phyloP scores from a whole-genome alignment of 805 yeast genomes.

The Candida khao-thaluensis region DNA sequence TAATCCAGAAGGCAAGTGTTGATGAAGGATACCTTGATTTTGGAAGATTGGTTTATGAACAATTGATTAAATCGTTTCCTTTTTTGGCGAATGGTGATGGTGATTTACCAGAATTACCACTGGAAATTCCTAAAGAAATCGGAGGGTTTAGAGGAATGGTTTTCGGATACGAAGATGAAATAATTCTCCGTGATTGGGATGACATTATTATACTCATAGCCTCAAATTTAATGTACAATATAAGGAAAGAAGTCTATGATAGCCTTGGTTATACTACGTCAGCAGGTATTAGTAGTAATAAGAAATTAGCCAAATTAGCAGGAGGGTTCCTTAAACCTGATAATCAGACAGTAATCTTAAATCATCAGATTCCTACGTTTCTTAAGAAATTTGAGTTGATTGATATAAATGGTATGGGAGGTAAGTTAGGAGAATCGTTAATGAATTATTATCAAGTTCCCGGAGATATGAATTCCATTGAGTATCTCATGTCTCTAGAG shows the following conservation, averaged over 20 bases:
- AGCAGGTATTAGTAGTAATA: slow-evolving; percentile 78
- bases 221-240: slow-evolving; percentile 52
- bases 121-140: slow-evolving; percentile 45
- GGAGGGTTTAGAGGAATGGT: slow-evolving; percentile 31
- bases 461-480: slow-evolving; percentile 40
- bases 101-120: slow-evolving; percentile 29
- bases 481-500: slow-evolving; percentile 49
- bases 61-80: slow-evolving; percentile 49
- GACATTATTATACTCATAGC: slow-evolving; percentile 71
- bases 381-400: slow-evolving; percentile 59
- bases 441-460: slow-evolving; percentile 52
- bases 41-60: slow-evolving; percentile 58
- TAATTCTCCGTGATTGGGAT: slow-evolving; percentile 58
- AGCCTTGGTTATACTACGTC: slow-evolving; percentile 82
- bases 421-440: slow-evolving; percentile 71
- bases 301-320: slow-evolving; percentile 81
- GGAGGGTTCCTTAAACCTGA: slow-evolving; percentile 85
- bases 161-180: slow-evolving; percentile 15
- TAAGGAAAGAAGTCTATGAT: slow-evolving; percentile 52
- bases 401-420: slow-evolving; percentile 91
- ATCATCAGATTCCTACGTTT: slow-evolving; percentile 48
- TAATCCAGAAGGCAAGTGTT: slow-evolving; percentile 90
- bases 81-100: slow-evolving; percentile 21
- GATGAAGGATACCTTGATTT: slow-evolving; percentile 90
- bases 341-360: slow-evolving; percentile 73